A percentile compares a stretch with the other conserved stretches of the same genome.
phyloP scores from a whole-genome alignment of 257 asterid genomes.

The Sherardia arvensis region DNA sequence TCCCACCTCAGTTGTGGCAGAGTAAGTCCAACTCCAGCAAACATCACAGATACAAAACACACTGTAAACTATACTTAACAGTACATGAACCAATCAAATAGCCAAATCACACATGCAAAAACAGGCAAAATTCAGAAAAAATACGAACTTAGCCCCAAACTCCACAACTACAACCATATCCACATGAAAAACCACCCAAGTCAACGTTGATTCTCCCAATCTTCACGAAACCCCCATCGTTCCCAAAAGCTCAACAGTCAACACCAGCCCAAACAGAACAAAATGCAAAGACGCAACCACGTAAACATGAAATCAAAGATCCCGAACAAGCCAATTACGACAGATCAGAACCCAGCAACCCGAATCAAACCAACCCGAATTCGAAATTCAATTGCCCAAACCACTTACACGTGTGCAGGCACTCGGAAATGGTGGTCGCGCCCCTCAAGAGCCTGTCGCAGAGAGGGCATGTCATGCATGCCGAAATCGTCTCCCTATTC shows the following conservation, averaged over 20 bases:
- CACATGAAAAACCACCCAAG: background rate
- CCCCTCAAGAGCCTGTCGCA: conserved; percentile 77
- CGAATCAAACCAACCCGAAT: conserved; percentile 5
- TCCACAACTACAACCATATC: background rate
- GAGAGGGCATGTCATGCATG: conserved; percentile 99
- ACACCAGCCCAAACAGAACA: conserved; percentile 1
- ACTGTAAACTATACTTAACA: background rate
- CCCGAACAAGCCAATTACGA: background rate
- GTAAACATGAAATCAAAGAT: conserved; percentile 11
- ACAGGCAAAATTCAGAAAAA: background rate
- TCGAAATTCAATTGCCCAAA: background rate
- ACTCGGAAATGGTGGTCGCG: conserved; percentile 92
- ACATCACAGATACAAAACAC: background rate
- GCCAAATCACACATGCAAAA: background rate
- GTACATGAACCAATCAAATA: background rate
- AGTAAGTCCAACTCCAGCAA: background rate
- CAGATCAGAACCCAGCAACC: conserved; percentile 9
- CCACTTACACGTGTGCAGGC: conserved; percentile 90
- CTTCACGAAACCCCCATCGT: background rate
- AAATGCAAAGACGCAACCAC: conserved; percentile 13
- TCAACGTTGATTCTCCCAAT: background rate
- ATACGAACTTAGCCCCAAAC: background rate
- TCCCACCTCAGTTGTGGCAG: background rate
- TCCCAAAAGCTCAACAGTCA: conserved; percentile 8
- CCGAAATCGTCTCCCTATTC: conserved; percentile 59